Conservation (phyloP, 805 yeast species). For the Sungouiozyma ichnusensis region DNA sequence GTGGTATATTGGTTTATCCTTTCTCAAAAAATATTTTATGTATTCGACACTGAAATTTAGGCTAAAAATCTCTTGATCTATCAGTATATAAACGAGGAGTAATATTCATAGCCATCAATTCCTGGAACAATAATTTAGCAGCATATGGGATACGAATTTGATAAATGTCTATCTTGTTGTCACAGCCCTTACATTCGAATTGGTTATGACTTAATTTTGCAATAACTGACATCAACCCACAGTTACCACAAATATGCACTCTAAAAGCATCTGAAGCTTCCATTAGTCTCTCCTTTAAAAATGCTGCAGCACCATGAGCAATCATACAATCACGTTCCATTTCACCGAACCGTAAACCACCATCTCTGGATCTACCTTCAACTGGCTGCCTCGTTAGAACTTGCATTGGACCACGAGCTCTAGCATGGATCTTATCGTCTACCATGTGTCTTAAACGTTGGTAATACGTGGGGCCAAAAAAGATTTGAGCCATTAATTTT, state of each 20-base stretch:
- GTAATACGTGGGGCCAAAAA: slow-evolving; percentile 99
- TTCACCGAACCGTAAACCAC: slow-evolving; percentile 98
- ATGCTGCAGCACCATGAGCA: slow-evolving; percentile 99
- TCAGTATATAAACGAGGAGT: slow-evolving; percentile 97
- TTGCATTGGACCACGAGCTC: slow-evolving; percentile 99
- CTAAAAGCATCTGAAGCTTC: slow-evolving; percentile 98
- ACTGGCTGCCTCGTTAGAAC: slow-evolving; percentile 97
- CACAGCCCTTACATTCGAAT: slow-evolving; percentile 97
- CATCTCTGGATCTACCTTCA: slow-evolving; percentile 98
- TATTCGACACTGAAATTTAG: neutral
- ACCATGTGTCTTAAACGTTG: slow-evolving; percentile 99
- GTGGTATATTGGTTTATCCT: neutral
- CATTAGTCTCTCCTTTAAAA: slow-evolving; percentile 94
- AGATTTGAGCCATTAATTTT: slow-evolving; percentile 93
- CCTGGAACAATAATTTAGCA: slow-evolving; percentile 95
- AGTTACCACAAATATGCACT: slow-evolving; percentile 95
- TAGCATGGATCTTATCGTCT: slow-evolving; percentile 96
- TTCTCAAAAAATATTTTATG: neutral
- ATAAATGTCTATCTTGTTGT: slow-evolving; percentile 94
- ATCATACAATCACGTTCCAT: slow-evolving; percentile 99
- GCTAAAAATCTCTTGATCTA: slow-evolving; percentile 39
- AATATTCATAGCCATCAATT: slow-evolving; percentile 98
- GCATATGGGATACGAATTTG: slow-evolving; percentile 98
- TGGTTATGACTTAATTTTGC: slow-evolving; percentile 96
- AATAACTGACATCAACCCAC: slow-evolving; percentile 96